These are phyloP conservation scores for Aureobasidium pullulans DNA, from an alignment of 2,329 filamentous ascomycete species.

Conservation along the genomic window DNA sequence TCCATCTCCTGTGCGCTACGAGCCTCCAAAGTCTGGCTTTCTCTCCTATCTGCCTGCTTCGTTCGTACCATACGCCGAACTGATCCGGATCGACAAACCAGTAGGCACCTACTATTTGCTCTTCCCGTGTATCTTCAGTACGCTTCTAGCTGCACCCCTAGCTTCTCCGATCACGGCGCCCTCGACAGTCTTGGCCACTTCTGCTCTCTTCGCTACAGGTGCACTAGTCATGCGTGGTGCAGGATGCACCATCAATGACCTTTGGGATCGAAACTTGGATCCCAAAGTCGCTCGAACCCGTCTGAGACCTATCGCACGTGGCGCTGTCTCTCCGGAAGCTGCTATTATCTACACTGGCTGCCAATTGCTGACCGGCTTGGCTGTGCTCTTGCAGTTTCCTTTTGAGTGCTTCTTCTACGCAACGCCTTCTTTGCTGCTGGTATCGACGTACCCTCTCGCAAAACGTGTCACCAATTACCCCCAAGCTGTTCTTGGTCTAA, in stretches of 20 bases:
- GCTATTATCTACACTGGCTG: slow-evolving; percentile 66
- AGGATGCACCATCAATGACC: slow-evolving; percentile 82
- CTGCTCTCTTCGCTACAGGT: slow-evolving; percentile 63
- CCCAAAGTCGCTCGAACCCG: slow-evolving; percentile 69
- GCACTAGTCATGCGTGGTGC: slow-evolving; percentile 81
- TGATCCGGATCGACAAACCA: slow-evolving; percentile 74
- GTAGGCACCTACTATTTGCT: slow-evolving; percentile 78
- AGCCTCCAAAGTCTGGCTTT: slow-evolving; percentile 63
- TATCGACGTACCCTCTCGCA: slow-evolving; percentile 70
- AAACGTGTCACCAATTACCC: slow-evolving; percentile 86
- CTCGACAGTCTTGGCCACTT: slow-evolving; percentile 55
- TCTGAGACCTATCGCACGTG: slow-evolving; percentile 70
- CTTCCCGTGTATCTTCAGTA: slow-evolving; percentile 79
- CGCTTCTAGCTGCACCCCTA: slow-evolving; percentile 69
- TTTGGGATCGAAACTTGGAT: slow-evolving; percentile 84
- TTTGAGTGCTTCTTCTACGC: slow-evolving; percentile 67
- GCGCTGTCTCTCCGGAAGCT: slow-evolving; percentile 65
- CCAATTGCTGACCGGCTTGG: slow-evolving; percentile 67
- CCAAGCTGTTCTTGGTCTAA: slow-evolving; percentile 72
- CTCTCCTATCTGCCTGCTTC: slow-evolving; percentile 61
- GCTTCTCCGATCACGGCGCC: slow-evolving; percentile 54
- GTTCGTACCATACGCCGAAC: slow-evolving; percentile 73
- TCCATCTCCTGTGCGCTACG: slow-evolving; percentile 38
- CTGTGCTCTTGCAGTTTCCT: slow-evolving; percentile 69
- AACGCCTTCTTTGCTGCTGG: slow-evolving; percentile 65